Percentiles rank a stretch among this genome's conserved stretches.
Evolutionary conservation across 208 protist genomes (phyloP).

Genomic region (Ichthyophonus hoferi): DNA sequence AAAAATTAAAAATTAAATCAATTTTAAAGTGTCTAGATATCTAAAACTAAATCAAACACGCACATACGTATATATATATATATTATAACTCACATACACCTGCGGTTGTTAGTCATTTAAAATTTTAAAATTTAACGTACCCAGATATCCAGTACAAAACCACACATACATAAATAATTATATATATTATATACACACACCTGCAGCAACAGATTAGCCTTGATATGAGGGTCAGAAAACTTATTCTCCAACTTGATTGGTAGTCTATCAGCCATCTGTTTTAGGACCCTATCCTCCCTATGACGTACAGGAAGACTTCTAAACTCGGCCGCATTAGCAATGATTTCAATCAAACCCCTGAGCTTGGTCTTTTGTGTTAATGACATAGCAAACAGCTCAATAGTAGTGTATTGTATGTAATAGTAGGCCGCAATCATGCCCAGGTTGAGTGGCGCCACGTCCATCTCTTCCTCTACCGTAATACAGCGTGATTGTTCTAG

Average conservation of each 20-base stretch:
- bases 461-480: conserved; percentile 44
- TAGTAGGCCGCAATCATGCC: conserved; percentile 95
- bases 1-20: too few relatives aligned
- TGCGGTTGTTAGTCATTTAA: too few relatives aligned
- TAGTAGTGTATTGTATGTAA: conserved; percentile 92
- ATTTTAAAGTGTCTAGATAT: too few relatives aligned
- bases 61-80: too few relatives aligned
- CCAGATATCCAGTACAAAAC: too few relatives aligned
- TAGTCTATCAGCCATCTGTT: conserved; percentile 4
- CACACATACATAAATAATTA: too few relatives aligned
- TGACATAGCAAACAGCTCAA: conserved; percentile 54
- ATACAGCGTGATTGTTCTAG: conserved; percentile 71
- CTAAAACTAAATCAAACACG: too few relatives aligned
- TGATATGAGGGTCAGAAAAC: conserved; percentile 66
- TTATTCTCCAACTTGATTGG: conserved; percentile 57
- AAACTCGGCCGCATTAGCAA: conserved; percentile 90
- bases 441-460: conserved; percentile 75
- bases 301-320: conserved; percentile 81
- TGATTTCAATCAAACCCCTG: conserved; percentile 69
- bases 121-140: too few relatives aligned
- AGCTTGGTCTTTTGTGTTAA: conserved; percentile 69
- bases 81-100: too few relatives aligned
- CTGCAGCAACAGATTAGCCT: conserved; percentile 78
- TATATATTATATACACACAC: too few relatives aligned
- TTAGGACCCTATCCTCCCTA: conserved; percentile 94